These are phyloP conservation scores for Candida tropicalis DNA, from an alignment of 1,139 yeast species.

Conservation along the genomic window DNA sequence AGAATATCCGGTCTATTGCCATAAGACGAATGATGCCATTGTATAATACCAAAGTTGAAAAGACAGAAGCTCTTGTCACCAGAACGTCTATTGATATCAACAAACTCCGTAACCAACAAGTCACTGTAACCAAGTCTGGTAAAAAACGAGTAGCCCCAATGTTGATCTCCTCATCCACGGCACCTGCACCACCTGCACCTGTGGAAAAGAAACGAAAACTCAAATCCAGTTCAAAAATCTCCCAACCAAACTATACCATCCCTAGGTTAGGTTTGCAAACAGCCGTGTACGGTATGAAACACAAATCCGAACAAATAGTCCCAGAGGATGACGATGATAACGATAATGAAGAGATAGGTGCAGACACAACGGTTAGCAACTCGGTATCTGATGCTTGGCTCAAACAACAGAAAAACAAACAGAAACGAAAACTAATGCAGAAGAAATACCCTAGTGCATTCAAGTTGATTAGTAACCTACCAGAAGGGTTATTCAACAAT, in stretches of 20 bases:
- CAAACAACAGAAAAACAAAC: constrained; percentile 36
- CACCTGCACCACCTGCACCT: constrained; percentile 6
- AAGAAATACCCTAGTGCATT: constrained; percentile 42
- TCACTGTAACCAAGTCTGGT: constrained; percentile 75
- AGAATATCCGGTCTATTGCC: constrained; percentile 12
- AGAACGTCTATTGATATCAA: constrained; percentile 13
- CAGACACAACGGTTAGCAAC: constrained; percentile 24
- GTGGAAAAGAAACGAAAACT: constrained; percentile 10
- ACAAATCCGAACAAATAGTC: constrained; percentile 16
- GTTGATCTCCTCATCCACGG: constrained; percentile 57
- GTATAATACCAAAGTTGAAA: constrained; percentile 5
- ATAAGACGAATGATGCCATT: constrained; percentile 14
- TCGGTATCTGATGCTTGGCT: constrained; percentile 36
- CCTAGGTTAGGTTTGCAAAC: constrained; percentile 54
- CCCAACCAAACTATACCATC: constrained; percentile 42
- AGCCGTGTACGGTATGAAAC: constrained; percentile 47
- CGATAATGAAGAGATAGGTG: constrained; percentile 47
- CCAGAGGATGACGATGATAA: constrained; percentile 30
- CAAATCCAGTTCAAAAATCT: constrained; percentile 28
- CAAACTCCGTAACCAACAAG: constrained; percentile 18
- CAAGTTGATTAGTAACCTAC: constrained; percentile 36
- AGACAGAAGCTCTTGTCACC: constrained; percentile 6
- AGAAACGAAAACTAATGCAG: constrained; percentile 35
- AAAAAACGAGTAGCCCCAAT: constrained; percentile 86
- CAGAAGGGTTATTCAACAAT: constrained; percentile 40